Conservation (phyloP, 495 filamentous ascomycete genomes). For the Penicillium argentinense region DNA sequence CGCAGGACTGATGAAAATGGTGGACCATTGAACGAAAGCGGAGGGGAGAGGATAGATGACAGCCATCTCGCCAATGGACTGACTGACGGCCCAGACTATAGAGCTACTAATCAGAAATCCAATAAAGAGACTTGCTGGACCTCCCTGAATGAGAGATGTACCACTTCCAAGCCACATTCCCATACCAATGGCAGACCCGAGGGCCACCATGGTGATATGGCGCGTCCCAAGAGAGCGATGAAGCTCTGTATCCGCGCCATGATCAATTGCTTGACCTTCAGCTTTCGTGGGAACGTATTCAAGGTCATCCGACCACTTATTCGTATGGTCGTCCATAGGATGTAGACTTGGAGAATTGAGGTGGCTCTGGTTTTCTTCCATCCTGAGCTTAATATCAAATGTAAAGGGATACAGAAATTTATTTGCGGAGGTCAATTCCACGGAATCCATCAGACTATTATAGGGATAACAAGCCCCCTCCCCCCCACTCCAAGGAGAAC, state of each 20-base stretch:
- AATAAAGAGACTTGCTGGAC: conserved; percentile 45
- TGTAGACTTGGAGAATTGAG: too few relatives aligned
- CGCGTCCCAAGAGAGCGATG: conserved; percentile 28
- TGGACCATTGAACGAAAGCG: conserved; percentile 47
- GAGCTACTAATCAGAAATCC: conserved; percentile 41
- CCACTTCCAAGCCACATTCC: conserved; percentile 27
- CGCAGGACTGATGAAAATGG: conserved; percentile 48
- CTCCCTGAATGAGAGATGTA: conserved; percentile 23
- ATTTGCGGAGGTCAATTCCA: too few relatives aligned
- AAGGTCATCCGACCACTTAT: too few relatives aligned
- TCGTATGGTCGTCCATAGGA: too few relatives aligned
- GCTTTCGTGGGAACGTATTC: too few relatives aligned
- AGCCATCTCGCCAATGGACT: conserved; percentile 47
- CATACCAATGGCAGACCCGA: conserved; percentile 35
- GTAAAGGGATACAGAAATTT: too few relatives aligned
- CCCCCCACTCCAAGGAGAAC: too few relatives aligned
- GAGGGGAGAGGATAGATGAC: conserved; percentile 57
- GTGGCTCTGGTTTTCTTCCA: too few relatives aligned
- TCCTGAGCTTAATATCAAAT: too few relatives aligned
- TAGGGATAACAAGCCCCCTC: too few relatives aligned
- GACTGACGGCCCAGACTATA: conserved; percentile 35
- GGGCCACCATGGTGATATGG: conserved; percentile 34
- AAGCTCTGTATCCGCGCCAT: conserved; percentile 29
- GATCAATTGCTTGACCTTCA: too few relatives aligned
- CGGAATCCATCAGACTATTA: too few relatives aligned